phyloP scores from a whole-genome alignment of 192 early-diverging fungal species.

The Coemansia sp. region DNA sequence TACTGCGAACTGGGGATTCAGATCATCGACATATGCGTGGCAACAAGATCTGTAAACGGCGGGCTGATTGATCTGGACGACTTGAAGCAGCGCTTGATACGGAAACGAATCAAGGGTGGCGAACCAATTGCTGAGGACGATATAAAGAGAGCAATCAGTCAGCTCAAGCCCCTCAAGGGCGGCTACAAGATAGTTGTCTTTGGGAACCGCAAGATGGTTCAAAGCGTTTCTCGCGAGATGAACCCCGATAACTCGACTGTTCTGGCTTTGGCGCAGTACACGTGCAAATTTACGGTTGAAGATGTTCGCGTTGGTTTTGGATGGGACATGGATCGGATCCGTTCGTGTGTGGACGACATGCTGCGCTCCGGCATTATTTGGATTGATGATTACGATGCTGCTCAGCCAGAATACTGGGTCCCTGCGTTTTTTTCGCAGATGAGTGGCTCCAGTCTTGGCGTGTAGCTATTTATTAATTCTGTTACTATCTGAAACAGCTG shows the following conservation, averaged over 20 bases:
- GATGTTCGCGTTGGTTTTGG: conserved; percentile 29
- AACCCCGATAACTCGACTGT: conserved; percentile 77
- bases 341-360: conserved; percentile 49
- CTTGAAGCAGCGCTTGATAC: conserved; percentile 68
- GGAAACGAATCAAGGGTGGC: conserved; percentile 57
- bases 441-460: conserved; percentile 15
- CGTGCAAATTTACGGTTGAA: conserved; percentile 33
- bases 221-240: conserved; percentile 86
- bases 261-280: conserved; percentile 68
- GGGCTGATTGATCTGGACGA: conserved; percentile 88
- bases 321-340: conserved; percentile 40
- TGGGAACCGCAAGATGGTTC: conserved; percentile 80
- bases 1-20: conserved; percentile 97
- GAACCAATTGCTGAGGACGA: conserved; percentile 71
- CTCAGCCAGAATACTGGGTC: conserved; percentile 41
- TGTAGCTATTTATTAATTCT: not conserved
- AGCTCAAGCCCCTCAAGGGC: conserved; percentile 80
- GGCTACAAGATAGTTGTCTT: conserved; percentile 85
- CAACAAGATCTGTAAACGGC: conserved; percentile 81
- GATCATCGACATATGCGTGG: conserved; percentile 86
- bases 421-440: conserved; percentile 45
- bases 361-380: conserved; percentile 43
- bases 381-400: conserved; percentile 28
- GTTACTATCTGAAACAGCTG: not conserved
- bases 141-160: conserved; percentile 80